Conservation (phyloP, 164 flowering plant genomes). For the Saururus chinensis region DNA sequence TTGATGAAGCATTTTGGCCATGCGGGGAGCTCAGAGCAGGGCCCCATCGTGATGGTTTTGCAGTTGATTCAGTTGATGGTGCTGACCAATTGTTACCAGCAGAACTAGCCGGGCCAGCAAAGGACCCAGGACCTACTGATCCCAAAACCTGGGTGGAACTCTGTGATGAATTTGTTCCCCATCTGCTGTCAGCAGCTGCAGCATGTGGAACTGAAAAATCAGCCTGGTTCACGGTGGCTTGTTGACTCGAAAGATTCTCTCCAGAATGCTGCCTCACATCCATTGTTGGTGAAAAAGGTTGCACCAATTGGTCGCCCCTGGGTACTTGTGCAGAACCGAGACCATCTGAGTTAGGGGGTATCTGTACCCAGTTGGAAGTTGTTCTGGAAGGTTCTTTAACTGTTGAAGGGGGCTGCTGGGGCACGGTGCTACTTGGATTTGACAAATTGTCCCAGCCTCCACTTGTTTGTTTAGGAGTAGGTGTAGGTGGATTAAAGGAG, state of each 20-base stretch:
- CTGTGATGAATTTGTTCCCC: neutral
- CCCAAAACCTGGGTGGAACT: constrained; percentile 4
- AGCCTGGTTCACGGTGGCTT: neutral
- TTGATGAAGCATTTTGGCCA: constrained; percentile 5
- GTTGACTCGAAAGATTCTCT: neutral
- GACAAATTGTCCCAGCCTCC: constrained; percentile 1
- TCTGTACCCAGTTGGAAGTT: neutral
- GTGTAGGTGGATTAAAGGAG: constrained; percentile 35
- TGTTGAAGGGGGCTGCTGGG: neutral
- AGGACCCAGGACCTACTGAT: neutral
- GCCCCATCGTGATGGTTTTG: constrained; percentile 9
- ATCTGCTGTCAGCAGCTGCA: constrained; percentile 7
- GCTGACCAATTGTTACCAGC: neutral
- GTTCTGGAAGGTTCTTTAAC: neutral
- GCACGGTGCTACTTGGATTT: neutral
- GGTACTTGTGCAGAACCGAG: neutral
- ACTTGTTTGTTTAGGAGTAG: constrained; percentile 38
- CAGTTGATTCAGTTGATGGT: neutral
- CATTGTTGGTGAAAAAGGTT: neutral
- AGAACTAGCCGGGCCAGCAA: neutral
- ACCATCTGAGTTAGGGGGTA: neutral
- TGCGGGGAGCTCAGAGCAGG: constrained; percentile 1
- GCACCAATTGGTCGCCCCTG: neutral
- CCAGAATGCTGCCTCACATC: neutral
- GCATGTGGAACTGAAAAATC: neutral